phyloP scores from a whole-genome alignment of 176 grass and related monocot genomes.

The Typha latifolia region DNA sequence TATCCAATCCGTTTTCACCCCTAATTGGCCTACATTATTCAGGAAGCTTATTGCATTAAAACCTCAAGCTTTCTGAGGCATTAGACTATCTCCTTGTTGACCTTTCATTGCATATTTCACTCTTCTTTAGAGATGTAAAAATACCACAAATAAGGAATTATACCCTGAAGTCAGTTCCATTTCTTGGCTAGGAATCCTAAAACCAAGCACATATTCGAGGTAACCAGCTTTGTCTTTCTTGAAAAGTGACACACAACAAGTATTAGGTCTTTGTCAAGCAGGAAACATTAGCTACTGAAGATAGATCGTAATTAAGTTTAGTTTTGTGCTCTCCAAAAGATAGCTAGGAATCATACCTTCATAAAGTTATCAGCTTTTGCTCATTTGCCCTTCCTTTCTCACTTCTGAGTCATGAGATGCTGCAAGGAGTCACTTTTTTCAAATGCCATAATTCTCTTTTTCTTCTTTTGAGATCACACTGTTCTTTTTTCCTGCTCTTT shows the following conservation, averaged over 20 bases:
- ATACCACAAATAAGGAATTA: background rate
- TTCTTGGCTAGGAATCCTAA: too few relatives aligned
- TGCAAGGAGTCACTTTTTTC: background rate
- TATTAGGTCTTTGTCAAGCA: too few relatives aligned
- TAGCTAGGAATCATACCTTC: background rate
- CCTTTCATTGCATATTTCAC: background rate
- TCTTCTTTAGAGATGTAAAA: too few relatives aligned
- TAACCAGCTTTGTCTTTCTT: too few relatives aligned
- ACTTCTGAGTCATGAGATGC: background rate
- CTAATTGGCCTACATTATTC: too few relatives aligned
- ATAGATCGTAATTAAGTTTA: background rate
- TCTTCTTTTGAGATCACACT: background rate
- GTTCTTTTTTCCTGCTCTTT: background rate
- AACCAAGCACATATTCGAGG: too few relatives aligned
- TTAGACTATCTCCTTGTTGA: background rate
- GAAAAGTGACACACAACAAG: too few relatives aligned
- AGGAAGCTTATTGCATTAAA: too few relatives aligned
- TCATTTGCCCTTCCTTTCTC: background rate
- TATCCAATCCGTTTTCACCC: too few relatives aligned
- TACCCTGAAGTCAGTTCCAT: too few relatives aligned
- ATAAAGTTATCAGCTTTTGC: background rate
- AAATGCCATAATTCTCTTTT: background rate
- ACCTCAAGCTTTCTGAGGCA: slow-evolving; percentile 12
- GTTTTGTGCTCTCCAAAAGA: background rate
- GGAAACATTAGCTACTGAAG: background rate